phyloP scores from a whole-genome alignment of 1,284 basidiomycete genomes.

The Malassezia restricta region DNA sequence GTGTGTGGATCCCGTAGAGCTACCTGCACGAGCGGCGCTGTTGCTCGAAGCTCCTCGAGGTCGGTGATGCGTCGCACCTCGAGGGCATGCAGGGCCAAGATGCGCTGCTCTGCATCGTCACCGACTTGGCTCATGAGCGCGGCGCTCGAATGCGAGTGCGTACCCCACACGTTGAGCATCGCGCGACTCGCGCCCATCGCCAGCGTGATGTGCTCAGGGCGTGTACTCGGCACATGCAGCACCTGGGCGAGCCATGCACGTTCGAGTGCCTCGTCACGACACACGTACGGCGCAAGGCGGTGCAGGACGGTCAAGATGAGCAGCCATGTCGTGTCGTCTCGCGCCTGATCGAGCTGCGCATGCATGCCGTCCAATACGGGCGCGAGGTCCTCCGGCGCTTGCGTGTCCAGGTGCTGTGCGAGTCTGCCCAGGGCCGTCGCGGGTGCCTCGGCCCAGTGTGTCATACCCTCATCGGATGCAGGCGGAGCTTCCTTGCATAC shows the following conservation, averaged over 20 bases:
- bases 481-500: background rate
- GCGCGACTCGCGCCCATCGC: slow-evolving; percentile 6
- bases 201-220: background rate
- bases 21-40: background rate
- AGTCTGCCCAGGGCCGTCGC: background rate
- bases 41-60: background rate
- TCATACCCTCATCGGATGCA: background rate
- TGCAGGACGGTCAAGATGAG: background rate
- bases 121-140: background rate
- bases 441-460: background rate
- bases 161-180: slow-evolving; percentile 8
- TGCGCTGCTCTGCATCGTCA: background rate
- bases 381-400: background rate
- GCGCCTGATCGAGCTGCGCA: no score
- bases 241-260: slow-evolving; percentile 4
- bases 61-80: background rate
- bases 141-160: background rate
- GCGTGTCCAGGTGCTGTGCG: background rate
- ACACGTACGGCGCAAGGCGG: background rate
- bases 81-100: slow-evolving; percentile 2
- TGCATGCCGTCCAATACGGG: no score
- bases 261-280: background rate
- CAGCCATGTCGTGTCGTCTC: background rate
- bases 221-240: background rate
- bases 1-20: background rate